These are phyloP conservation scores for Leucogyrophana mollusca DNA, from an alignment of 768 basidiomycete species.

Conservation along the genomic window DNA sequence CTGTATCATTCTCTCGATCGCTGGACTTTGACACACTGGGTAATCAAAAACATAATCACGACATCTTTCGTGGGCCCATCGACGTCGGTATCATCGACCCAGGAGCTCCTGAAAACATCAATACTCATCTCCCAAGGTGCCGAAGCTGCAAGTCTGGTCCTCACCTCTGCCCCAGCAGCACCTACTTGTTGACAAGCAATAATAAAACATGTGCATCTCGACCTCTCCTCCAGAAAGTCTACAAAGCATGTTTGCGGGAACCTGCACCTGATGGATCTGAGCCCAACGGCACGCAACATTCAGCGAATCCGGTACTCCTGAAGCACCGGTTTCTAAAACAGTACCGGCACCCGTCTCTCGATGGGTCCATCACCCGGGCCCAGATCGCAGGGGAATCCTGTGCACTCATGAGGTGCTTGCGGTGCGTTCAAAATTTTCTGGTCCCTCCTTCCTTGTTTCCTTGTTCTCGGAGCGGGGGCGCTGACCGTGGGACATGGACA, in stretches of 20 bases:
- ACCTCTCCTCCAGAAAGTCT: conserved; percentile 59
- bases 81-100: conserved; percentile 11
- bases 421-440: conserved; percentile 40
- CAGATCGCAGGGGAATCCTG: conserved; percentile 86
- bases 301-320: conserved; percentile 48
- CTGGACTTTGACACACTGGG: no score
- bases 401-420: conserved; percentile 76
- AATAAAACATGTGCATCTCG: conserved; percentile 17
- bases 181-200: conserved; percentile 14
- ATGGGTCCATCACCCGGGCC: conserved; percentile 71
- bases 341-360: conserved; percentile 84
- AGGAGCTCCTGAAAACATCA: conserved; percentile 29
- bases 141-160: conserved; percentile 71
- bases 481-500: conserved; percentile 9
- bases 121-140: conserved; percentile 71
- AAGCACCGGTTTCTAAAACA: conserved; percentile 92
- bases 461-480: conserved; percentile 3
- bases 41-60: no score
- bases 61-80: no score
- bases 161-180: conserved; percentile 18
- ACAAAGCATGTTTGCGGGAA: conserved; percentile 47
- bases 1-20: no score
- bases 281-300: background rate
- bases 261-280: conserved; percentile 4
- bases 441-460: background rate